Evolutionary conservation across 192 early-diverging fungal genomes (phyloP), one percentile per base, ranked within the genome.

Genomic region (Umbelopsis sp.): DNA sequence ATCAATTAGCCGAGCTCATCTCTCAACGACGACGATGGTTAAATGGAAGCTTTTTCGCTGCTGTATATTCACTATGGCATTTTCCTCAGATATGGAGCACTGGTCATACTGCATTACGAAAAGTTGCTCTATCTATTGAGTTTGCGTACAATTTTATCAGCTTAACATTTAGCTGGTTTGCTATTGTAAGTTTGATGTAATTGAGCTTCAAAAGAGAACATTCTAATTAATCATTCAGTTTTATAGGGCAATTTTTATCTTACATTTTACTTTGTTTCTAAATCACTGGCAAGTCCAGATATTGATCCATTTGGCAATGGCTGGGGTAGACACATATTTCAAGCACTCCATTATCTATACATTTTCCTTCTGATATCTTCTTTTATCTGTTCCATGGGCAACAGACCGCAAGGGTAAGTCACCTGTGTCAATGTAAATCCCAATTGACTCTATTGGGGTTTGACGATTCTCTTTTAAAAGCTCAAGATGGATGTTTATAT

Each of bases 1-100:
- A 95, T 79, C 87, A 74, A 22, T 83, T 96, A 34, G 88, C 91
- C 38, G 97, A 98, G 81, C 92, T 98, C 56, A 96, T 99, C 65
- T 96, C 94, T 36, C 97, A 99, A 85, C 89, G 97, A 72, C 89
- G 97, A 56, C 90, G 97, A 80, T 99, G 97, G 97, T 75, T 94
- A 32, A 94, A 94, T 82, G 93, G 93, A 41, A 90, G 87, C 38
- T 91, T 91, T 71, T 94, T 94, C 73, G 93, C 92, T 14, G 82
- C 85, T 12, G 70, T 94, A 11, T 88, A 93, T 78, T 87, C 93
- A 12, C 49, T 89, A 20, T 71, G 72, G 16, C 80, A 94, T 73
- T 91, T 82, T 71, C 52, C 65, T 32, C 77, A 88, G 31, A 91
- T 93, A 36, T 92, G 81, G 70, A 45, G 74, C 32, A 90, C 89